A percentile compares a stretch with the other conserved stretches of the same genome.
These are phyloP conservation scores for Psidium friedrichsthalianum DNA, from an alignment of 345 rosid species.

Conservation along the genomic window DNA sequence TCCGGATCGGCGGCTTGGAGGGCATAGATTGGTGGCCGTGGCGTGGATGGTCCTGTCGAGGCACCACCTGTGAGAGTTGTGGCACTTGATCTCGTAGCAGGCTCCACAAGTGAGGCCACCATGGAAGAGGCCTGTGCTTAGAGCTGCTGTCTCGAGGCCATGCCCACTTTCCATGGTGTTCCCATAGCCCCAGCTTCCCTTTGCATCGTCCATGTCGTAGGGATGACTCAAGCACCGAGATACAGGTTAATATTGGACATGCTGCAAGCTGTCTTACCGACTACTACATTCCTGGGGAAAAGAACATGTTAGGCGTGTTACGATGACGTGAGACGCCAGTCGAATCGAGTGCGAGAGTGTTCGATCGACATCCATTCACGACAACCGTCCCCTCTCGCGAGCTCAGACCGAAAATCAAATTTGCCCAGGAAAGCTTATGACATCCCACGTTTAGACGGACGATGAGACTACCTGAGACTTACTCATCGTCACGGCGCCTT, in stretches of 20 bases:
- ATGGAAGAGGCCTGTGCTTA: constrained; percentile 18
- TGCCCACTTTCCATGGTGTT: constrained; percentile 1
- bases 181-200: not conserved
- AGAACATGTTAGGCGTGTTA: not conserved
- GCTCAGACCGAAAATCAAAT: not conserved
- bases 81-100: constrained; percentile 18
- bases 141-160: constrained; percentile 21
- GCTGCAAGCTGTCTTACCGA: not conserved
- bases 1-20: not conserved
- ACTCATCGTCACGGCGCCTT: not conserved
- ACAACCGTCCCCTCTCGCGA: not conserved
- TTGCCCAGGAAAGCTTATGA: not conserved
- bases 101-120: constrained; percentile 31
- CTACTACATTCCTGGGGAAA: not conserved
- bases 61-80: constrained; percentile 17
- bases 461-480: not conserved
- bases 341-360: not conserved
- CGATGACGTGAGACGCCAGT: not conserved
- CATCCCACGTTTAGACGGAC: not conserved
- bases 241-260: not conserved
- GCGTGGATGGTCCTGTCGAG: constrained; percentile 9
- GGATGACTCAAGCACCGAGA: not conserved
- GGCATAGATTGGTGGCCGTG: not conserved
- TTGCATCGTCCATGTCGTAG: not conserved
- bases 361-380: not conserved